Conservation (phyloP, 768 basidiomycete genomes). For the Suillus hirtellus region DNA sequence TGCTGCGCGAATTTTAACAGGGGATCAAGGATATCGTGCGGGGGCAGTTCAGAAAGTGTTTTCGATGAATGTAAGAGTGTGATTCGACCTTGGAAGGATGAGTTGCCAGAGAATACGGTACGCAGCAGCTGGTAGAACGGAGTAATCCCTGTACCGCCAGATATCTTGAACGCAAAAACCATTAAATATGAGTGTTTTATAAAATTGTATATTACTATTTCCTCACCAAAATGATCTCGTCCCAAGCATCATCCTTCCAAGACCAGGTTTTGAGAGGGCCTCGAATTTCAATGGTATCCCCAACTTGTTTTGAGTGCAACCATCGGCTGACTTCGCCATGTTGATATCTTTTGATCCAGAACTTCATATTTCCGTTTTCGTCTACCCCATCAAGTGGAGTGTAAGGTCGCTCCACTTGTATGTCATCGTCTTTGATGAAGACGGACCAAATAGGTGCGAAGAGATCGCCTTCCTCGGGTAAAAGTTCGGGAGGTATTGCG, state of each 20-base stretch:
- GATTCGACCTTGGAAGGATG: constrained; percentile 49
- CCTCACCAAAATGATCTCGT: constrained; percentile 77
- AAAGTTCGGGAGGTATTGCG: constrained; percentile 47
- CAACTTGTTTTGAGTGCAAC: constrained; percentile 69
- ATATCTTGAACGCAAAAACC: constrained; percentile 54
- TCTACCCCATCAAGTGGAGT: constrained; percentile 78
- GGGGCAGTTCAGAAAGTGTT: constrained; percentile 64
- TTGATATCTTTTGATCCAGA: constrained; percentile 83
- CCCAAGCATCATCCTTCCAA: constrained; percentile 61
- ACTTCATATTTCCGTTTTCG: constrained; percentile 60
- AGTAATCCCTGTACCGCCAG: constrained; percentile 85
- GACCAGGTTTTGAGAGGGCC: constrained; percentile 74
- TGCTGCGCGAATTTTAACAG: constrained; percentile 47
- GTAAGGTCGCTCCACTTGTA: constrained; percentile 85
- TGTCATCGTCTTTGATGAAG: constrained; percentile 84
- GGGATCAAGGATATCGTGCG: constrained; percentile 56
- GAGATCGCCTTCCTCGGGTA: constrained; percentile 26
- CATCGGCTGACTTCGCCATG: constrained; percentile 82
- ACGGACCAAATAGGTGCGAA: constrained; percentile 68
- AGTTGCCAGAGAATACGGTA: constrained; percentile 41
- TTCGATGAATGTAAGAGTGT: constrained; percentile 75
- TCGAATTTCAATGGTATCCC: constrained; percentile 72
- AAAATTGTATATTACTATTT: neutral
- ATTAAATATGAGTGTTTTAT: neutral
- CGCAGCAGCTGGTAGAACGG: constrained; percentile 82